Evolutionary conservation across 78 protist genomes (phyloP).

Genomic region (Speleostelium caveatum): DNA sequence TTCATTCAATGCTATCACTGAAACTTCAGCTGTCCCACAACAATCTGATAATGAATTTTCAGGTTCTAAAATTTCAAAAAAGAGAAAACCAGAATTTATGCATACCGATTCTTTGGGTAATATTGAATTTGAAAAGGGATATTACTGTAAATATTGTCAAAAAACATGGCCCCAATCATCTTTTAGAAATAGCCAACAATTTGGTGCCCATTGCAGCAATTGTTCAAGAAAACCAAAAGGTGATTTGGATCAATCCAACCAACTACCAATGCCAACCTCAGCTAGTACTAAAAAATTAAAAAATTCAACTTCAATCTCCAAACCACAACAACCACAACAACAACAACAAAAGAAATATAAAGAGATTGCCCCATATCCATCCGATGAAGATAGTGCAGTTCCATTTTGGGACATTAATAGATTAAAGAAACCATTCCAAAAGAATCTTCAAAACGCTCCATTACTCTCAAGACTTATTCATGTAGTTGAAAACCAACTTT

Average conservation of each 20-base stretch:
- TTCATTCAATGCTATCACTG: no score
- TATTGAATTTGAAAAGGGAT: constrained; percentile 47
- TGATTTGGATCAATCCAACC: neutral
- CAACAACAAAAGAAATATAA: constrained; percentile 8
- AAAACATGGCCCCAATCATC: constrained; percentile 79
- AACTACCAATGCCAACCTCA: neutral
- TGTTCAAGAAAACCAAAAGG: constrained; percentile 82
- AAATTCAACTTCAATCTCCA: no score
- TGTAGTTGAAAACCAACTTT: constrained; percentile 52
- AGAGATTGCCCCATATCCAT: neutral
- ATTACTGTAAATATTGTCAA: constrained; percentile 79
- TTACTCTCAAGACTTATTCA: constrained; percentile 25
- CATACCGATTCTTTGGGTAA: neutral
- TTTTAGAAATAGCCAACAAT: constrained; percentile 81
- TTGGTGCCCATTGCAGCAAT: constrained; percentile 85
- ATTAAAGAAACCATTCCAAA: neutral
- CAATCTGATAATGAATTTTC: no score
- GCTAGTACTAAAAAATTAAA: constrained; percentile 24
- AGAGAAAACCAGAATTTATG: neutral
- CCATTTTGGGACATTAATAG: constrained; percentile 45
- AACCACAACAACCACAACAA: no score
- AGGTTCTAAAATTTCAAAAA: neutral
- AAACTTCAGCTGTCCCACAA: neutral
- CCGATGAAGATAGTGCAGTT: constrained; percentile 25
- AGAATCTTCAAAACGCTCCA: constrained; percentile 15